phyloP scores from a whole-genome alignment of 1,284 basidiomycete species.

The Trichosporon ovoides region DNA sequence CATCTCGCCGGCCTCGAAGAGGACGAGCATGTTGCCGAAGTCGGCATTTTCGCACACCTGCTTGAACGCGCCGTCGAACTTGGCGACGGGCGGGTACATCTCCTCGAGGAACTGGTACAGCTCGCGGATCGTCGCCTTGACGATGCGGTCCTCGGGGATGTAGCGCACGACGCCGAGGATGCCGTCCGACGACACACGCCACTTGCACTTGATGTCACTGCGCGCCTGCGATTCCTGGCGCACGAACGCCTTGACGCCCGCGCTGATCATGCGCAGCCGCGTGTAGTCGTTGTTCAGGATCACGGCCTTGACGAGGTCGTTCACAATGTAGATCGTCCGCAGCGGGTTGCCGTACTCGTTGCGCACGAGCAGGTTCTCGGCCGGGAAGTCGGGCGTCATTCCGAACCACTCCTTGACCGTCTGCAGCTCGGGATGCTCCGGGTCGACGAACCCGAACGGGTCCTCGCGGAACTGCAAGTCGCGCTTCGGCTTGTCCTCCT shows the following conservation, averaged over 20 bases:
- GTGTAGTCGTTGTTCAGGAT: conserved; percentile 78
- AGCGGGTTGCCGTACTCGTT: conserved; percentile 72
- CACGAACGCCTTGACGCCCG: conserved; percentile 73
- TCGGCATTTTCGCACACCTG: conserved; percentile 25
- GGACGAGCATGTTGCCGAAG: conserved; percentile 66
- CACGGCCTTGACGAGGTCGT: conserved; percentile 73
- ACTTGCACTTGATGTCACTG: conserved; percentile 52
- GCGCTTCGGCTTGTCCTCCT: conserved; percentile 35
- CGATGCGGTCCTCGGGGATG: conserved; percentile 60
- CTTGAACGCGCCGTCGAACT: conserved; percentile 59
- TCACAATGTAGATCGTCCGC: conserved; percentile 84
- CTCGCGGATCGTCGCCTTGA: conserved; percentile 58
- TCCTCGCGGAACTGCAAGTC: conserved; percentile 73
- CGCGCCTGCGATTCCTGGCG: conserved; percentile 54
- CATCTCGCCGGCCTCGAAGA: conserved; percentile 56
- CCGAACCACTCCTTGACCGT: conserved; percentile 65
- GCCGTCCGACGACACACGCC: conserved; percentile 75
- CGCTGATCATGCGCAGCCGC: conserved; percentile 78
- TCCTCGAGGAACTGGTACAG: conserved; percentile 64
- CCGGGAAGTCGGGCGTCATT: conserved; percentile 60
- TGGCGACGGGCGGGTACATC: conserved; percentile 69
- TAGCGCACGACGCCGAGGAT: conserved; percentile 75
- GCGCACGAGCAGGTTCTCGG: conserved; percentile 70
- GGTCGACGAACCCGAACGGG: conserved; percentile 74
- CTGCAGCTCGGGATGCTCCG: conserved; percentile 64